A percentile compares a stretch with the other conserved stretches of the same genome.
phyloP scores from a whole-genome alignment of 306 rosid genomes.

The Prunus persica region Prunus_persica_NCBIv2 NC_034014.1:24525001-24525500 shows the following conservation, averaged over 20 bases:
- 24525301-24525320: conserved; percentile 39
- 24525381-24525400: conserved; percentile 35
- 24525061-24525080: neutral
- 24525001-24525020: neutral
- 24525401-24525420: conserved; percentile 50
- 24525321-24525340: conserved; percentile 42
- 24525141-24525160: too few relatives aligned
- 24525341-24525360: conserved; percentile 62
- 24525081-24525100: neutral
- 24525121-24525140: neutral
- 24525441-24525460: conserved; percentile 31
- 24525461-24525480: conserved; percentile 34
- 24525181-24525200: too few relatives aligned
- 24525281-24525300: conserved; percentile 9
- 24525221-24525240: neutral
- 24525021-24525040: neutral
- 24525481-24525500: conserved; percentile 12
- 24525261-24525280: neutral
- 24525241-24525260: neutral
- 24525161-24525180: too few relatives aligned
- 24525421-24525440: conserved; percentile 55
- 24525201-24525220: too few relatives aligned
- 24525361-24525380: conserved; percentile 41
- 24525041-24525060: neutral
- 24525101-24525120: neutral